phyloP scores from a whole-genome alignment of 2,329 filamentous ascomycete genomes.

The Magnaporthiopsis rhizophila region DNA sequence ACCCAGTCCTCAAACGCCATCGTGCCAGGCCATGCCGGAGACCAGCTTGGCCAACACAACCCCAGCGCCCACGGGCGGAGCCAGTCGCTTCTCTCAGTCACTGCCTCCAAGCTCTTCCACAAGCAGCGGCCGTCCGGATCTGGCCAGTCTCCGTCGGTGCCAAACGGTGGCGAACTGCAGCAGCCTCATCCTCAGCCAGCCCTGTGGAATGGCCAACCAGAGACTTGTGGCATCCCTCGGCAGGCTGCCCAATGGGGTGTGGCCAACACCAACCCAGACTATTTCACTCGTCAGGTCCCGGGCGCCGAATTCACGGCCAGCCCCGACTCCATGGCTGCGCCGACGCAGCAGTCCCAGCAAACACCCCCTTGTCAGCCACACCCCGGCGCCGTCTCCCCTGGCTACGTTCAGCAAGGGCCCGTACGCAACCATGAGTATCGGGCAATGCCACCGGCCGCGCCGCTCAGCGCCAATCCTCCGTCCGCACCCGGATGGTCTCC shows the following conservation, averaged over 20 bases:
- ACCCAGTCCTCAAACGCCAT: background rate
- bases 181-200: conserved; percentile 9
- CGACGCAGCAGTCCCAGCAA: too few species aligned
- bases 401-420: too few species aligned
- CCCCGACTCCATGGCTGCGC: too few species aligned
- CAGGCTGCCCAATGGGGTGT: too few species aligned
- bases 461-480: background rate
- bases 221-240: too few species aligned
- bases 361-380: too few species aligned
- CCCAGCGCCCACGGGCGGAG: conserved; percentile 10
- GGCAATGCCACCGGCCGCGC: background rate
- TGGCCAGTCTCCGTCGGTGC: conserved; percentile 6
- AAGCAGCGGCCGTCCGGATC: conserved; percentile 10
- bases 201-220: conserved; percentile 1
- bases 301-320: background rate
- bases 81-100: conserved; percentile 7
- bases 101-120: conserved; percentile 13
- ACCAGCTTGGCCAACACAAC: background rate
- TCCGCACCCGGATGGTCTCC: background rate
- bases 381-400: too few species aligned
- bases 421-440: too few species aligned
- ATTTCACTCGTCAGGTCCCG: background rate
- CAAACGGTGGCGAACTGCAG: background rate
- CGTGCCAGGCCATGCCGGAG: background rate
- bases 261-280: conserved; percentile 8